phyloP scores from a whole-genome alignment of 352 stramenopile genomes.

The Globisporangium paddicum region DNA sequence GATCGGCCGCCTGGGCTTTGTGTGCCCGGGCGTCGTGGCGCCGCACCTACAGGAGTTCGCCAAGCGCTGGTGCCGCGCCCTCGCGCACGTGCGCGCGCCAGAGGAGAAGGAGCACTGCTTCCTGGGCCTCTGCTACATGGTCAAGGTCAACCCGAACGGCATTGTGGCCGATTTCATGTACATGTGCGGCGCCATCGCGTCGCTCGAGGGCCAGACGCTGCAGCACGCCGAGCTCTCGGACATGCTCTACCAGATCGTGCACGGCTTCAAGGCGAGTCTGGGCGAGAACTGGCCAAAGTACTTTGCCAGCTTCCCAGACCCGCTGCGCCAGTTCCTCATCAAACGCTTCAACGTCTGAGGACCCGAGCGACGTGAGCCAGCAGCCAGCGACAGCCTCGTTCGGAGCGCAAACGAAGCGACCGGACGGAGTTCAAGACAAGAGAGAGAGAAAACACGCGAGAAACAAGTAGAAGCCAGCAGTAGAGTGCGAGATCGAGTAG shows the following conservation, averaged over 20 bases:
- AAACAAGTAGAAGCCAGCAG: neutral
- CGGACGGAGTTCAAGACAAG: neutral
- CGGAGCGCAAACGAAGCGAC: neutral
- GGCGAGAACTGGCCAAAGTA: slow-evolving; percentile 86
- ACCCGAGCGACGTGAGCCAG: neutral
- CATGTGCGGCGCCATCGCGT: slow-evolving; percentile 86
- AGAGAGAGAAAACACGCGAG: neutral
- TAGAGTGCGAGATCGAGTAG: neutral
- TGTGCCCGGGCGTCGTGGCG: slow-evolving; percentile 78
- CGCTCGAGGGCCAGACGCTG: slow-evolving; percentile 75
- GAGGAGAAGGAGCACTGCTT: slow-evolving; percentile 91
- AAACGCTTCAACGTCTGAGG: slow-evolving; percentile 79
- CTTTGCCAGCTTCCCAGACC: slow-evolving; percentile 79
- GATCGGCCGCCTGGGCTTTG: slow-evolving; percentile 83
- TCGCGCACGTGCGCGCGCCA: slow-evolving; percentile 76
- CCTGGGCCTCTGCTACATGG: slow-evolving; percentile 87
- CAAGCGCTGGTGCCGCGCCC: slow-evolving; percentile 84
- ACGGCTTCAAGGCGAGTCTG: slow-evolving; percentile 85
- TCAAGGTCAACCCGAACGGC: slow-evolving; percentile 87
- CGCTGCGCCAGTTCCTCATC: slow-evolving; percentile 74
- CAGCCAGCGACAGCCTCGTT: too few species aligned
- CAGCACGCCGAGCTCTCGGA: slow-evolving; percentile 76
- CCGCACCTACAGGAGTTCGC: slow-evolving; percentile 83
- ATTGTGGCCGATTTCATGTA: slow-evolving; percentile 89
- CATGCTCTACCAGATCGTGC: slow-evolving; percentile 86